Evolutionary conservation across 805 yeast species (phyloP).

Genomic region (Pichia pseudocactophila): DNA sequence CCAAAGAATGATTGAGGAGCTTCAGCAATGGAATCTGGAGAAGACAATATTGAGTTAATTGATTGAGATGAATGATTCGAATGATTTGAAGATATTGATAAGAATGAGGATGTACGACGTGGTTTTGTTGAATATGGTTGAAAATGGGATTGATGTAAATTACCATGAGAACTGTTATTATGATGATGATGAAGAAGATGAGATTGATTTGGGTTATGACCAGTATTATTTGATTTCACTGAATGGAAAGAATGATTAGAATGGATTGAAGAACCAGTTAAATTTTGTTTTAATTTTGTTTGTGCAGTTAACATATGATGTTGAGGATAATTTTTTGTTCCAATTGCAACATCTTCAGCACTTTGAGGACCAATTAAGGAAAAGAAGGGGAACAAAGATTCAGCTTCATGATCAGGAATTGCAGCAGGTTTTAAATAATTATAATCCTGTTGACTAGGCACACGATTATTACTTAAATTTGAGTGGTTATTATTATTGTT

Average conservation of each 20-base stretch:
- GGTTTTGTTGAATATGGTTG: conserved; percentile 21
- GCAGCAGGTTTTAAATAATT: conserved; percentile 14
- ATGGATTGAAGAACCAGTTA: conserved; percentile 25
- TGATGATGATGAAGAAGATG: conserved; percentile 14
- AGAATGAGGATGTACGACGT: conserved; percentile 15
- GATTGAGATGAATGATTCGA: conserved; percentile 22
- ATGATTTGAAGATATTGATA: conserved; percentile 22
- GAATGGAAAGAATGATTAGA: conserved; percentile 16
- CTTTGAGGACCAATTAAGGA: conserved; percentile 26
- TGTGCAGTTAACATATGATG: conserved; percentile 5
- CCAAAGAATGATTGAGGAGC: conserved; percentile 21
- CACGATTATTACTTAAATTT: neutral
- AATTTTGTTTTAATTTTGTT: conserved; percentile 14
- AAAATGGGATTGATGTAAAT: conserved; percentile 19
- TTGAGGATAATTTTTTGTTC: conserved; percentile 3
- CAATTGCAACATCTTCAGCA: conserved; percentile 1
- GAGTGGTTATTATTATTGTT: neutral
- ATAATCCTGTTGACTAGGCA: neutral
- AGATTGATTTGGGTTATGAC: conserved; percentile 9
- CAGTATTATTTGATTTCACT: conserved; percentile 13
- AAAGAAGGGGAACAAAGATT: conserved; percentile 25
- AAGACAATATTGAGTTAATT: conserved; percentile 21
- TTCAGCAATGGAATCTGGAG: conserved; percentile 15
- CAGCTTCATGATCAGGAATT: conserved; percentile 20
- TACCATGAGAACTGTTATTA: conserved; percentile 18